Evolutionary conservation across 2,329 filamentous ascomycete species (phyloP), one percentile per base, ranked within the genome.

Genomic region (Lachnum nothofagi): DNA sequence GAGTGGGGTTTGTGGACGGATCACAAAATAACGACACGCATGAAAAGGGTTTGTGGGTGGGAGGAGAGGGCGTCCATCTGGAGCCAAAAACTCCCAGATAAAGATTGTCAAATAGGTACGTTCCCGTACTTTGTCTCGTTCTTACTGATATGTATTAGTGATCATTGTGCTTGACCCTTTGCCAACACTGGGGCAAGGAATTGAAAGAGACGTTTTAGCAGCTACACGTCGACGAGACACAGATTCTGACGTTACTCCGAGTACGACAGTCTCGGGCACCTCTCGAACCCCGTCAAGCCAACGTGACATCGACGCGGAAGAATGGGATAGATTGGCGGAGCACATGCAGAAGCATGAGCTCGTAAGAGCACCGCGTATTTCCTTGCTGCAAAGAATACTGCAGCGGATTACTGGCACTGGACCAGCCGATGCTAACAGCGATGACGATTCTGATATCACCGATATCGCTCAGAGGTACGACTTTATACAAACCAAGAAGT

Each of bases 31-130:
- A 53, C 42, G 17, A 8, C 42, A 5, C 20, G 37, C 16, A 35
- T 55, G 4, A 39, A 42, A 22, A 50, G 48, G 16, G 38, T 48
- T 23, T 49, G 49, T 50, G 56, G 49, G 3, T 53, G 51, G 38
- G 55, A 54, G 24, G 56, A 61, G 48, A 42, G 51, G 29, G 42
- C 51, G 10, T 55, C 58, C n/a, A 44, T 61, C 23, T 63, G 58
- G 60, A 56, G 42, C 16, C 29, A 37, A 38, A 46, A 42, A 23
- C 7, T 42, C 5, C 27, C 17, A n/a, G 22, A 33, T 35, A 51
- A 16, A 39, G 29, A 46, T 16, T 52, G 35, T 42, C 22, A 23
- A 25, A 48, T 51, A 40, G 46, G 45, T 49, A 48, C 10, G 24
- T 41, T 16, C 4, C 3, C 23, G 19, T 23, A 22, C 29, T 5